Evolutionary conservation across 2,329 filamentous ascomycete species (phyloP).

Genomic region (Metarhizium rileyi): DNA sequence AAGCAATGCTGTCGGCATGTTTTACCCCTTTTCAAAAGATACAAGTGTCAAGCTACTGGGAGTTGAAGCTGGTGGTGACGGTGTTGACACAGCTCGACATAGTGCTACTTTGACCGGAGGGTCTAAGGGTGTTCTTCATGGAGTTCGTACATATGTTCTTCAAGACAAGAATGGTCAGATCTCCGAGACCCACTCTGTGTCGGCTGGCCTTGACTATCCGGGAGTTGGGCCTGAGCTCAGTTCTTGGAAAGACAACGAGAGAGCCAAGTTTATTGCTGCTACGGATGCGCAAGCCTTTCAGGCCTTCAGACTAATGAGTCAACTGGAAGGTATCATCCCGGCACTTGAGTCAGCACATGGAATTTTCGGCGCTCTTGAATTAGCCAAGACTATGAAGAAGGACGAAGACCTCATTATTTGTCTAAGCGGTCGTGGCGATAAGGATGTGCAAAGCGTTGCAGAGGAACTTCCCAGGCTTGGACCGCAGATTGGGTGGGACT

Average conservation of each 20-base stretch:
- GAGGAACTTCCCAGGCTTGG: constrained; percentile 85
- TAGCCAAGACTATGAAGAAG: constrained; percentile 87
- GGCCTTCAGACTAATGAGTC: constrained; percentile 74
- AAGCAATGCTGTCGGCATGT: constrained; percentile 94
- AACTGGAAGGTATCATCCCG: constrained; percentile 94
- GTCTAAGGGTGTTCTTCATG: constrained; percentile 86
- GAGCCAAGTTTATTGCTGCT: constrained; percentile 82
- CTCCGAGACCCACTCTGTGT: constrained; percentile 89
- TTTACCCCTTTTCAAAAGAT: constrained; percentile 89
- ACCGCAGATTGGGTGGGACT: constrained; percentile 72
- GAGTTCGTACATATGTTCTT: constrained; percentile 89
- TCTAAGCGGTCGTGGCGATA: constrained; percentile 86
- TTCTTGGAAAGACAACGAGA: constrained; percentile 81
- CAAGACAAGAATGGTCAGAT: constrained; percentile 93
- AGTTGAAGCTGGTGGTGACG: constrained; percentile 92
- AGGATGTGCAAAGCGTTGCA: constrained; percentile 96
- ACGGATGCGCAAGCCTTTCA: constrained; percentile 85
- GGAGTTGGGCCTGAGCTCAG: constrained; percentile 90
- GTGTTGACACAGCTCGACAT: constrained; percentile 75
- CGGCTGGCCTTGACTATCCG: constrained; percentile 92
- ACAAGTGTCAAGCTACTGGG: constrained; percentile 78
- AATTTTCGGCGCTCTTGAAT: constrained; percentile 76
- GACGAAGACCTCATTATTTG: constrained; percentile 89
- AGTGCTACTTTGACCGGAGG: constrained; percentile 81
- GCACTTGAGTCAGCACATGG: constrained; percentile 91